These are phyloP conservation scores for Kondoa subrosea DNA, from an alignment of 768 basidiomycete species.

Conservation along the genomic window DNA sequence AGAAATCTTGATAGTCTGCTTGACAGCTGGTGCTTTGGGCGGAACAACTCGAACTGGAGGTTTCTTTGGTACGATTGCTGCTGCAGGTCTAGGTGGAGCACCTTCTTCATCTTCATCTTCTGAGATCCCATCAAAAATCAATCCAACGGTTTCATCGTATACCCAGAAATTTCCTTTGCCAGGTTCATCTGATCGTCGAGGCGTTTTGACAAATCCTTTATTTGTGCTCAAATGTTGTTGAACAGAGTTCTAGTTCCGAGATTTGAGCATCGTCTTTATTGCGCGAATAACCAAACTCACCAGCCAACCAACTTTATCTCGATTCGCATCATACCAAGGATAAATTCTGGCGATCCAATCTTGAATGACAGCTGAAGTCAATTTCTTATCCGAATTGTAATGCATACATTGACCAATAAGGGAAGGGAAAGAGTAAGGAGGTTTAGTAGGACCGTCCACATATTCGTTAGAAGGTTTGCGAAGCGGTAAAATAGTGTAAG, in stretches of 20 bases:
- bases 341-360: constrained; percentile 75
- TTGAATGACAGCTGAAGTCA: constrained; percentile 80
- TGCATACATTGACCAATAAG: constrained; percentile 80
- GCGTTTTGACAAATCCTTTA: constrained; percentile 78
- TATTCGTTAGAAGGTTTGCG: constrained; percentile 3
- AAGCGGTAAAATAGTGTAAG: constrained; percentile 1
- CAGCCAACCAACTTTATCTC: constrained; percentile 62
- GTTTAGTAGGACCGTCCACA: constrained; percentile 65
- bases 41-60: neutral
- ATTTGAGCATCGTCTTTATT: neutral
- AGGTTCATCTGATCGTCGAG: constrained; percentile 54
- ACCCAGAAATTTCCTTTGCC: constrained; percentile 60
- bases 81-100: constrained; percentile 27
- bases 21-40: neutral
- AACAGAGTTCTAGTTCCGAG: constrained; percentile 58
- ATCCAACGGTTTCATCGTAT: neutral
- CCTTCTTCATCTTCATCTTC: constrained; percentile 57
- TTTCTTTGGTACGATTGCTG: constrained; percentile 7
- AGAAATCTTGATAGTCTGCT: neutral
- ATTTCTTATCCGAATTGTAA: constrained; percentile 40
- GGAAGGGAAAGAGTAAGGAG: constrained; percentile 74
- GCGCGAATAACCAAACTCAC: constrained; percentile 36
- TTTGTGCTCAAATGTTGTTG: constrained; percentile 88
- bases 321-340: constrained; percentile 77
- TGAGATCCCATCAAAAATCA: constrained; percentile 35